A percentile compares a stretch with the other conserved stretches of the same genome.
Conservation (phyloP, 2,329 filamentous ascomycete genomes). For the Pyrenophora graminea region DNA sequence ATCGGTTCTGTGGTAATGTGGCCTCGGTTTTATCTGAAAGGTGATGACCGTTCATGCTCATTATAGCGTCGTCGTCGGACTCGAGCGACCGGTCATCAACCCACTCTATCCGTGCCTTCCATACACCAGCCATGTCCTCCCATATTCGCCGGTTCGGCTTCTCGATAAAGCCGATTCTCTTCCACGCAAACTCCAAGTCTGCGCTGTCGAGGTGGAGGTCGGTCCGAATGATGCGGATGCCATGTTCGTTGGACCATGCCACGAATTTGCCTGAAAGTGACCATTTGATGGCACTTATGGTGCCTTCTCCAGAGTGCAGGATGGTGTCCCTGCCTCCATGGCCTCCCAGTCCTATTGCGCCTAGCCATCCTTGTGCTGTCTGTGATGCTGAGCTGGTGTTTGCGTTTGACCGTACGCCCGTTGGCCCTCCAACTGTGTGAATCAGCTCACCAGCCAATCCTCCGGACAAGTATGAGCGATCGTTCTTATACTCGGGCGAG, state of each 20-base stretch:
- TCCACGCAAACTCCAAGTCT: slow-evolving; percentile 87
- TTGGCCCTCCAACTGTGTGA: slow-evolving; percentile 77
- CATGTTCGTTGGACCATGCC: slow-evolving; percentile 94
- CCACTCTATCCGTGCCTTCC: slow-evolving; percentile 93
- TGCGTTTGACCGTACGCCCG: slow-evolving; percentile 78
- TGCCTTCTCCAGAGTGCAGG: slow-evolving; percentile 88
- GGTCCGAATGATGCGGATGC: slow-evolving; percentile 96
- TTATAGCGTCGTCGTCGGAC: slow-evolving; percentile 63
- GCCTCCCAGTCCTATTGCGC: slow-evolving; percentile 78
- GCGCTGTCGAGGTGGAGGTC: slow-evolving; percentile 77
- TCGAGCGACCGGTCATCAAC: slow-evolving; percentile 84
- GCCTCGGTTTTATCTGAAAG: slow-evolving; percentile 40
- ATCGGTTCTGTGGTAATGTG: slow-evolving; percentile 51
- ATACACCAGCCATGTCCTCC: slow-evolving; percentile 95
- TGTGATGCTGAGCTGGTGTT: slow-evolving; percentile 86
- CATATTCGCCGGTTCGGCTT: slow-evolving; percentile 83
- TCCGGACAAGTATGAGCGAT: slow-evolving; percentile 87
- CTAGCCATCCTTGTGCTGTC: slow-evolving; percentile 86
- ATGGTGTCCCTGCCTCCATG: slow-evolving; percentile 83
- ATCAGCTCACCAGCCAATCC: slow-evolving; percentile 87
- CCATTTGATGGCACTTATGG: slow-evolving; percentile 92
- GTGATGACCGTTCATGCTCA: slow-evolving; percentile 42
- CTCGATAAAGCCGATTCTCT: slow-evolving; percentile 88
- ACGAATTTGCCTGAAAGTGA: slow-evolving; percentile 90
- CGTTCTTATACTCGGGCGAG: slow-evolving; percentile 92